Percentiles rank a stretch among this genome's conserved stretches.
Conservation (phyloP, 805 yeast species). For the Lachancea sp. region DNA sequence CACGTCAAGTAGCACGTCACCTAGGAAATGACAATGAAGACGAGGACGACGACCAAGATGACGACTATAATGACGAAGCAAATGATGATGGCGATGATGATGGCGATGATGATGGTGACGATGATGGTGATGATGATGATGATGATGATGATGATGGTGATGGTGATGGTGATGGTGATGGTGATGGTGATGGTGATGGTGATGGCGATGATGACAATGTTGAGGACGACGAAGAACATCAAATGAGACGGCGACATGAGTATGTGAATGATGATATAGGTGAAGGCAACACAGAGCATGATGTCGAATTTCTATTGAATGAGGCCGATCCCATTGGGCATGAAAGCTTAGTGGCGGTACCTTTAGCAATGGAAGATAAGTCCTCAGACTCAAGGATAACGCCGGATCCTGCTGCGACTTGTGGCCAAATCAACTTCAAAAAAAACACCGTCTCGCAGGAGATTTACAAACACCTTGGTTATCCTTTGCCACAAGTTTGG, state of each 20-base stretch:
- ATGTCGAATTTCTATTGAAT: constrained; percentile 2
- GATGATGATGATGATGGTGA: constrained; percentile 11
- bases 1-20: not conserved
- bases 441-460: constrained; percentile 19
- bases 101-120: constrained; percentile 4
- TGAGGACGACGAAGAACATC: not conserved
- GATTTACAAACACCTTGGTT: constrained; percentile 24
- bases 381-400: constrained; percentile 8
- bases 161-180: constrained; percentile 14
- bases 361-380: not conserved
- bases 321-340: not conserved
- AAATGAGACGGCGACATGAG: not conserved
- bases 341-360: not conserved
- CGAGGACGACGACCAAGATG: constrained; percentile 12
- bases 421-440: constrained; percentile 13
- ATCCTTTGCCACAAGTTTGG: constrained; percentile 29
- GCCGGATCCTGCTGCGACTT: constrained; percentile 10
- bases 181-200: constrained; percentile 11
- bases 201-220: constrained; percentile 3
- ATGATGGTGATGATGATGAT: constrained; percentile 10
- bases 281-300: not conserved
- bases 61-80: constrained; percentile 9
- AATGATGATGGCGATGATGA: constrained; percentile 3
- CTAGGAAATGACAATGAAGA: constrained; percentile 9
- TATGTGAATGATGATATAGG: constrained; percentile 1